These are phyloP conservation scores for Silene coronaria DNA, from an alignment of 179 eudicot genomes.

Conservation along the genomic window DNA sequence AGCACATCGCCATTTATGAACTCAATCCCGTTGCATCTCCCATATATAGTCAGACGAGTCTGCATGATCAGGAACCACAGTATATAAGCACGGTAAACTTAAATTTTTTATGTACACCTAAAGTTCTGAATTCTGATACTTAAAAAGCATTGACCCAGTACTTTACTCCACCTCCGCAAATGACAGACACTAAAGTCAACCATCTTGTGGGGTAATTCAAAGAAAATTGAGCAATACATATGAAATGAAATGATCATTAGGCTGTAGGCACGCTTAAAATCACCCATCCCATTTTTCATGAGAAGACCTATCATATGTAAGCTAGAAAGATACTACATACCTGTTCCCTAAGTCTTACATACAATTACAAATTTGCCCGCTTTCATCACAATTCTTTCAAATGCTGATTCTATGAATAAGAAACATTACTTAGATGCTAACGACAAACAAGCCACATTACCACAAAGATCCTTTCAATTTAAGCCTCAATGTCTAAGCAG, in stretches of 20 bases:
- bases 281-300: not conserved
- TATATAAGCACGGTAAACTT: not conserved
- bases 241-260: not conserved
- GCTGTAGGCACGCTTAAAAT: not conserved
- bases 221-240: not conserved
- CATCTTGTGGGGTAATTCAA: not conserved
- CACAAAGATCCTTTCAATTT: not conserved
- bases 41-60: constrained; percentile 72
- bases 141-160: not conserved
- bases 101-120: not conserved
- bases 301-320: not conserved
- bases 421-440: not conserved
- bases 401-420: not conserved
- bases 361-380: not conserved
- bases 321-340: not conserved
- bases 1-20: constrained; percentile 72
- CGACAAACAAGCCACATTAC: not conserved
- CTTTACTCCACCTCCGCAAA: not conserved
- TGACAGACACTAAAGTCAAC: not conserved
- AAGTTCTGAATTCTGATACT: not conserved
- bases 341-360: not conserved
- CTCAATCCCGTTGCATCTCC: constrained; percentile 43
- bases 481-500: not conserved
- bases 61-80: constrained; percentile 22
- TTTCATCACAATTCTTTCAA: not conserved